These are phyloP conservation scores for Flueggea neowawraea DNA, from an alignment of 441 rosid genomes.

Conservation along the genomic window DNA sequence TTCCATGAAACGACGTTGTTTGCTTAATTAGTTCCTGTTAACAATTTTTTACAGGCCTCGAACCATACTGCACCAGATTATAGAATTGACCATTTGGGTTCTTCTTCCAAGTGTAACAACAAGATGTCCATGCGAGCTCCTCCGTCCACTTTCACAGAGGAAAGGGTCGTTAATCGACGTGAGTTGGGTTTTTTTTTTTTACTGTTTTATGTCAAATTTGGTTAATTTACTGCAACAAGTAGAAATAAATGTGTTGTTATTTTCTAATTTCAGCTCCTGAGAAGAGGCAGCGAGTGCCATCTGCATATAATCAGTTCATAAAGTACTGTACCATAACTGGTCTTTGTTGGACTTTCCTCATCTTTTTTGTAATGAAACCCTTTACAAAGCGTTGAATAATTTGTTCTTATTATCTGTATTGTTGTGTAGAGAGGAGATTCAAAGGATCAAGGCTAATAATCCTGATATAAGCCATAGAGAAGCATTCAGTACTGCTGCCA, in stretches of 20 bases:
- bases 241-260: conserved; percentile 19
- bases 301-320: conserved; percentile 97
- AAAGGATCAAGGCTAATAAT: conserved; percentile 91
- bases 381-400: background rate
- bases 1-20: too few relatives aligned
- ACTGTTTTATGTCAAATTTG: too few relatives aligned
- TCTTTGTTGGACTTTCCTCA: conserved; percentile 2
- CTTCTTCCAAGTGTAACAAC: conserved; percentile 1
- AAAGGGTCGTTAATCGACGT: conserved; percentile 4
- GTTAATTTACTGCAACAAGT: background rate
- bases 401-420: conserved; percentile 1
- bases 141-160: background rate
- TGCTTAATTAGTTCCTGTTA: too few relatives aligned
- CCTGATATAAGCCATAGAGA: conserved; percentile 96
- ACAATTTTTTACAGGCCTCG: background rate
- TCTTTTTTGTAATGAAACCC: background rate
- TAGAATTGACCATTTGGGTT: background rate
- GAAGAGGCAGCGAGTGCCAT: conserved; percentile 97
- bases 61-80: background rate
- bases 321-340: conserved; percentile 43
- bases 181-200: too few relatives aligned
- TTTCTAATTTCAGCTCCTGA: conserved; percentile 75
- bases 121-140: background rate
- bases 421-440: conserved; percentile 84
- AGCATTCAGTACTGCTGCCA: conserved; percentile 98